phyloP scores from a whole-genome alignment of 805 yeast species.

The Yueomyces sinensis region DNA sequence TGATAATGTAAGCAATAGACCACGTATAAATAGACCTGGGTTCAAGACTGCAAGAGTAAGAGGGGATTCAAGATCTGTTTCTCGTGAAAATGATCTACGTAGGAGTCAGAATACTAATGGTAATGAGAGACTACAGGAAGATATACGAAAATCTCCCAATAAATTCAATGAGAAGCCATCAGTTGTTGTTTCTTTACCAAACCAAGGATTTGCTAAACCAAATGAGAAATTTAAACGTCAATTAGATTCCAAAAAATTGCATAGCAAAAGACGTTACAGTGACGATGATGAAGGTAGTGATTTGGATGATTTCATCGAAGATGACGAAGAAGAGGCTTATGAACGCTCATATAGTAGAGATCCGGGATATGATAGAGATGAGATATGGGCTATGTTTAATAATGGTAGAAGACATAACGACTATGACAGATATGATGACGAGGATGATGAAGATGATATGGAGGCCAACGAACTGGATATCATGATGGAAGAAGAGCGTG shows the following conservation, averaged over 20 bases:
- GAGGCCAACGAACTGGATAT: constrained; percentile 91
- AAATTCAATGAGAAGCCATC: neutral
- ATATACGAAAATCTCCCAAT: neutral
- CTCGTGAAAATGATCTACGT: neutral
- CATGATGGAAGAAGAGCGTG: constrained; percentile 64
- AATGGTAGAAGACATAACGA: constrained; percentile 42
- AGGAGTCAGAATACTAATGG: neutral
- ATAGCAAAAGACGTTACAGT: neutral
- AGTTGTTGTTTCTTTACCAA: constrained; percentile 5
- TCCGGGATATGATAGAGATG: constrained; percentile 62
- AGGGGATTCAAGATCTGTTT: constrained; percentile 4
- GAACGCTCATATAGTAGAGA: constrained; percentile 39
- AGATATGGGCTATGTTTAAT: constrained; percentile 80
- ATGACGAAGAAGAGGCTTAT: constrained; percentile 38
- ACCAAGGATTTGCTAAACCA: constrained; percentile 37
- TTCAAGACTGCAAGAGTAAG: constrained; percentile 1
- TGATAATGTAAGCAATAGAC: constrained; percentile 3
- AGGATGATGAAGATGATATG: constrained; percentile 46
- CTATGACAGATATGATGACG: constrained; percentile 27
- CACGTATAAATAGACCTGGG: constrained; percentile 1
- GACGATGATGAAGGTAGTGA: constrained; percentile 11
- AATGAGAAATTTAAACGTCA: constrained; percentile 39
- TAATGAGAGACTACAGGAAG: too few relatives aligned
- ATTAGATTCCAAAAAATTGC: constrained; percentile 22
- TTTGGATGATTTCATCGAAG: constrained; percentile 20